phyloP scores from a whole-genome alignment of 345 rosid genomes.

The Sisymbrium irio region DNA sequence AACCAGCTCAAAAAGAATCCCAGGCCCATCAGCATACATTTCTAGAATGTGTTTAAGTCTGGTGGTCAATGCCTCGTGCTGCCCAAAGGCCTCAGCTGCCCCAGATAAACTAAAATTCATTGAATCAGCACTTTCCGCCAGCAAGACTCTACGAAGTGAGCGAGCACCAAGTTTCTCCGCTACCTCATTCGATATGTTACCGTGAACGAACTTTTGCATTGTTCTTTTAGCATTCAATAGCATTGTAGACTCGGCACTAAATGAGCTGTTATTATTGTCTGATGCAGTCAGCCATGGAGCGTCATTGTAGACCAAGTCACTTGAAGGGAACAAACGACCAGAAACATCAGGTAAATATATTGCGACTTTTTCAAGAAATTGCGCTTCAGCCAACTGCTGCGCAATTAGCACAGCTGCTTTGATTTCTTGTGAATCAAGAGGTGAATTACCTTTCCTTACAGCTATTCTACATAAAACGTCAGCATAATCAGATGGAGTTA shows the following conservation, averaged over 20 bases:
- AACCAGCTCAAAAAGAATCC: slow-evolving; percentile 86
- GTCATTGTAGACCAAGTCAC: slow-evolving; percentile 85
- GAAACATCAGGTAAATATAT: slow-evolving; percentile 86
- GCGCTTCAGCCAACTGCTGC: slow-evolving; percentile 88
- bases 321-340: slow-evolving; percentile 69
- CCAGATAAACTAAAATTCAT: slow-evolving; percentile 91
- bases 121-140: slow-evolving; percentile 97
- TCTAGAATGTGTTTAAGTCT: slow-evolving; percentile 95
- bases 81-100: slow-evolving; percentile 98
- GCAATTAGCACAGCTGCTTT: slow-evolving; percentile 80
- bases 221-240: slow-evolving; percentile 60
- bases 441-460: slow-evolving; percentile 60
- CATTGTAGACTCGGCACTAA: slow-evolving; percentile 51
- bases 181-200: slow-evolving; percentile 92
- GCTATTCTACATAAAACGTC: slow-evolving; percentile 81
- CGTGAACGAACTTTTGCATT: slow-evolving; percentile 75
- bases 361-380: slow-evolving; percentile 54
- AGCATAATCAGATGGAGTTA: slow-evolving; percentile 80
- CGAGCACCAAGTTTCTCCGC: slow-evolving; percentile 94
- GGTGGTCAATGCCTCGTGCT: slow-evolving; percentile 96
- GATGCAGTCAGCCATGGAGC: slow-evolving; percentile 96
- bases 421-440: slow-evolving; percentile 71
- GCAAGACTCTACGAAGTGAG: slow-evolving; percentile 88
- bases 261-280: slow-evolving; percentile 51
- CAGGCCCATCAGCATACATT: slow-evolving; percentile 99